A percentile compares a stretch with the other conserved stretches of the same genome.
Evolutionary conservation across 2,329 filamentous ascomycete species (phyloP).

Genomic region (Lomentospora prolificans): DNA sequence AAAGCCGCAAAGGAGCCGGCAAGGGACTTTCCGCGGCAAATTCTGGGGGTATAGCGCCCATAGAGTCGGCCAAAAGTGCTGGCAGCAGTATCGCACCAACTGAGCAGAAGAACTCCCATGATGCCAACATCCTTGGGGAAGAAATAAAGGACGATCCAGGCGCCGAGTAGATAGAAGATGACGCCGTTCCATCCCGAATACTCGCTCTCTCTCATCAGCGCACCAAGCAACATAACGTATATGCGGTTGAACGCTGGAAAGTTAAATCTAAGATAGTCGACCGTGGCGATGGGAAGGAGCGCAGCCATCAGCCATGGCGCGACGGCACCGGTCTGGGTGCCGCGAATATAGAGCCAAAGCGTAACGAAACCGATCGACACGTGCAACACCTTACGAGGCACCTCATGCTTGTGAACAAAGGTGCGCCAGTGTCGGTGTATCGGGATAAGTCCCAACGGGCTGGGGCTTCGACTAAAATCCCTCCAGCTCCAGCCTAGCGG

Average conservation of each 20-base stretch:
- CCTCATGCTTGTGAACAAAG: slow-evolving; percentile 93
- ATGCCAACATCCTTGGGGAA: slow-evolving; percentile 91
- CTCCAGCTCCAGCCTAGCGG: slow-evolving; percentile 64
- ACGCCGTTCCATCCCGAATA: slow-evolving; percentile 92
- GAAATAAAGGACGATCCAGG: slow-evolving; percentile 75
- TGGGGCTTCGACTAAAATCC: slow-evolving; percentile 83
- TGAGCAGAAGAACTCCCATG: slow-evolving; percentile 79
- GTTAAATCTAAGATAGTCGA: slow-evolving; percentile 75
- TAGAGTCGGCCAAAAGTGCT: slow-evolving; percentile 88
- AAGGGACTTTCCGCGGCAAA: slow-evolving; percentile 82
- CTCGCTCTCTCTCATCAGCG: slow-evolving; percentile 94
- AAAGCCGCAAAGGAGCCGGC: slow-evolving; percentile 83
- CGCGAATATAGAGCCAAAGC: slow-evolving; percentile 72
- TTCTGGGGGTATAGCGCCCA: slow-evolving; percentile 76
- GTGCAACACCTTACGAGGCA: slow-evolving; percentile 85
- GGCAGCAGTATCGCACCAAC: slow-evolving; percentile 96
- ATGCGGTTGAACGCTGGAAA: slow-evolving; percentile 73
- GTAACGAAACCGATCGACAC: slow-evolving; percentile 95
- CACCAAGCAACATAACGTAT: slow-evolving; percentile 77
- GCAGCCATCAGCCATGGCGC: slow-evolving; percentile 74
- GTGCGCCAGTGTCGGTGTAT: slow-evolving; percentile 87
- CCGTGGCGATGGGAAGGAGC: slow-evolving; percentile 72
- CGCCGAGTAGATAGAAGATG: slow-evolving; percentile 89
- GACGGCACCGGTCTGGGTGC: slow-evolving; percentile 66
- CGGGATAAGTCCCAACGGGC: slow-evolving; percentile 85